A percentile compares a stretch with the other conserved stretches of the same genome.
Conservation (phyloP, 1,284 basidiomycete species). For the Fistulina hepatica region DNA sequence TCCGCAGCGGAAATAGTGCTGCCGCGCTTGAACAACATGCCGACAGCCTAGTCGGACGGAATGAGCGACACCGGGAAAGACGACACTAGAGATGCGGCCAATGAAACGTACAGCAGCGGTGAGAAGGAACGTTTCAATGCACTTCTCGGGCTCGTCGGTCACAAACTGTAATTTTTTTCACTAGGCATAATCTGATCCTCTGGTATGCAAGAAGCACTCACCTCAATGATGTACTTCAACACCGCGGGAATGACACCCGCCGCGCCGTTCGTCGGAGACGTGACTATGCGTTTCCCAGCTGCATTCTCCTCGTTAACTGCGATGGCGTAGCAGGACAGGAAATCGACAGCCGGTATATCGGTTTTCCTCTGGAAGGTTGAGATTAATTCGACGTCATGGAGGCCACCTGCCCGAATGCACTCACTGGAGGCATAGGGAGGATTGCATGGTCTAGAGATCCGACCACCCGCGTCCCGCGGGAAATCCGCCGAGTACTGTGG, state of each 20-base stretch:
- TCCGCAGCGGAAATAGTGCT: conserved; percentile 96
- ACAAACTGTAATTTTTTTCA: conserved; percentile 46
- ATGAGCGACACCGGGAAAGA: conserved; percentile 5
- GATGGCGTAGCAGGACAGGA: conserved; percentile 86
- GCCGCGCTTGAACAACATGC: conserved; percentile 96
- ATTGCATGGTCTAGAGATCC: conserved; percentile 79
- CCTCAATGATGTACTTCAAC: conserved; percentile 80
- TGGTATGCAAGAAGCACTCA: conserved; percentile 17
- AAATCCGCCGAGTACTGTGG: no score
- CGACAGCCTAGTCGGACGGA: conserved; percentile 51
- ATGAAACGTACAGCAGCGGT: conserved; percentile 62
- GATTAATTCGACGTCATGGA: no score
- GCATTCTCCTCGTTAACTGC: conserved; percentile 90
- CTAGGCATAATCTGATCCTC: conserved; percentile 3
- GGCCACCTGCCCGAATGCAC: conserved; percentile 20
- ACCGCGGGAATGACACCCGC: conserved; percentile 90
- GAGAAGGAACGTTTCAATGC: conserved; percentile 76
- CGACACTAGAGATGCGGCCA: no score
- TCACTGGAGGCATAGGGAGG: conserved; percentile 70
- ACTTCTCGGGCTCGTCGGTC: conserved; percentile 81
- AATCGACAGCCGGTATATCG: conserved; percentile 89
- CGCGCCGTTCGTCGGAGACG: conserved; percentile 84
- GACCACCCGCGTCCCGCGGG: conserved; percentile 46
- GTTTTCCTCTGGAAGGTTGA: conserved; percentile 69
- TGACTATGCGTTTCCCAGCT: conserved; percentile 86